phyloP scores from a whole-genome alignment of 805 yeast genomes.

The Candida dajiaensis region DNA sequence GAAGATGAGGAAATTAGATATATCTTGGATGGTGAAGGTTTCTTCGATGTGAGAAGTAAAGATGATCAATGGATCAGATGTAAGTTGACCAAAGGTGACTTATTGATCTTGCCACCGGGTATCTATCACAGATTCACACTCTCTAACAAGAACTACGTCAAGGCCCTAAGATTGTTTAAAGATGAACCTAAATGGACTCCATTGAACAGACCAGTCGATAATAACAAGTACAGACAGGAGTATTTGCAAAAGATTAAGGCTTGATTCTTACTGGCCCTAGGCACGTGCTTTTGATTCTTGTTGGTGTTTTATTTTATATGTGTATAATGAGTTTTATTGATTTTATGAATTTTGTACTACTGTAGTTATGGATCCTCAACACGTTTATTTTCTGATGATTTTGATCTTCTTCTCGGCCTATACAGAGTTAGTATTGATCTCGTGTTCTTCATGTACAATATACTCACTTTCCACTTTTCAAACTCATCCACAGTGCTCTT shows the following conservation, averaged over 20 bases:
- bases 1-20: conserved; percentile 97
- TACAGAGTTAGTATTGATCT: conserved; percentile 1
- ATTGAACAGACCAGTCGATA: conserved; percentile 59
- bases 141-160: conserved; percentile 53
- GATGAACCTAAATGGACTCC: conserved; percentile 98
- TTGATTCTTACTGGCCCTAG: neutral
- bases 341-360: neutral
- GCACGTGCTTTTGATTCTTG: neutral
- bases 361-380: neutral
- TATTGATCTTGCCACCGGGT: conserved; percentile 79
- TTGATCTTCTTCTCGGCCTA: conserved; percentile 12
- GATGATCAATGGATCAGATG: conserved; percentile 72
- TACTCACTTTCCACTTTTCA: conserved; percentile 34
- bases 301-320: neutral
- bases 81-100: conserved; percentile 55
- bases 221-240: conserved; percentile 37
- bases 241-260: conserved; percentile 31
- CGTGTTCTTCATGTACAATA: no score
- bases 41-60: conserved; percentile 75
- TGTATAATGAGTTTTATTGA: neutral
- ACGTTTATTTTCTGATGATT: conserved; percentile 9
- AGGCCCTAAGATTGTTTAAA: conserved; percentile 78
- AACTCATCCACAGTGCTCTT: conserved; percentile 31
- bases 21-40: conserved; percentile 84
- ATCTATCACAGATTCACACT: conserved; percentile 91